These are phyloP conservation scores for Penicillium turbatum DNA, from an alignment of 495 filamentous ascomycete species.

Conservation along the genomic window DNA sequence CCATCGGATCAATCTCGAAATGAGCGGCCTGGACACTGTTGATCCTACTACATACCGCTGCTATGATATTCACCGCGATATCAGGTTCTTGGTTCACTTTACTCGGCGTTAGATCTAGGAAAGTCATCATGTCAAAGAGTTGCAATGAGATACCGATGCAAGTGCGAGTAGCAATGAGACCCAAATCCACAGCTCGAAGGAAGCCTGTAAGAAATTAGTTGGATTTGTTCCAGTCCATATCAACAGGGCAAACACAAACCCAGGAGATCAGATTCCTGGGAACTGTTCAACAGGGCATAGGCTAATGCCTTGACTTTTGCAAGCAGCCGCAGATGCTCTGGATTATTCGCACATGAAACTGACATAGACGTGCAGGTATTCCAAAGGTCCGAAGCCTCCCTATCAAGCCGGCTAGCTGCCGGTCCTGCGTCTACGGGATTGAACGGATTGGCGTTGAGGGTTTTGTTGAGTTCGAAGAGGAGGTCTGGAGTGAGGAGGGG, in stretches of 20 bases:
- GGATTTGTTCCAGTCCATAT: not conserved
- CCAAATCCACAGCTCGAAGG: constrained; percentile 58
- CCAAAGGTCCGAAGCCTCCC: constrained; percentile 34
- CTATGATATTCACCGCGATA: constrained; percentile 54
- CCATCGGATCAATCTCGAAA: constrained; percentile 11
- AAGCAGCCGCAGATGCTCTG: not conserved
- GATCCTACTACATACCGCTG: constrained; percentile 61
- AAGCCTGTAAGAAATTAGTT: constrained; percentile 29
- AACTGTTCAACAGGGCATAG: constrained; percentile 63
- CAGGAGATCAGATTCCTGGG: constrained; percentile 14
- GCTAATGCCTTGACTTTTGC: constrained; percentile 47
- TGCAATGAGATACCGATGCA: not conserved
- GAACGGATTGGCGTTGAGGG: not conserved
- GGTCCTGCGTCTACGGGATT: not conserved
- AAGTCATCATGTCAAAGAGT: not conserved
- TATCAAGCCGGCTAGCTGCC: constrained; percentile 24
- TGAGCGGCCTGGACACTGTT: constrained; percentile 45
- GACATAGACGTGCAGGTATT: constrained; percentile 24
- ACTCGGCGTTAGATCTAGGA: constrained; percentile 16
- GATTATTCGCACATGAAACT: not conserved
- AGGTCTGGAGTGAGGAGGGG: not conserved
- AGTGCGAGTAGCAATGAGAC: constrained; percentile 54
- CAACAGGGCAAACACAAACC: not conserved
- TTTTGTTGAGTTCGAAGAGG: not conserved
- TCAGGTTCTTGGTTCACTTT: constrained; percentile 50